Evolutionary conservation across 805 yeast species (phyloP).

Genomic region (Pichia phayaonensis): DNA sequence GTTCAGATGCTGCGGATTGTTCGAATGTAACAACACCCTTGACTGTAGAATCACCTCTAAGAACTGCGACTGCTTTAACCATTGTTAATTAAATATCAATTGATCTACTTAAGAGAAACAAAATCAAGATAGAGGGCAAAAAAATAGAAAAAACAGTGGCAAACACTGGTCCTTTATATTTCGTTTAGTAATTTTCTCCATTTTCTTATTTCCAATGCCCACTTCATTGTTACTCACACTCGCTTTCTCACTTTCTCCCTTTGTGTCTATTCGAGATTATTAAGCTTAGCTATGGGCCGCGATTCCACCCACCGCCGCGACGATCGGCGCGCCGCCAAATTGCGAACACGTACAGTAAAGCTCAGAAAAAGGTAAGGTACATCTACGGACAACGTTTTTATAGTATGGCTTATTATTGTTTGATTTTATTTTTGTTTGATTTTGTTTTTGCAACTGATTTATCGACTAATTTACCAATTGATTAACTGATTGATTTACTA

Average conservation of each 20-base stretch:
- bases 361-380: no score
- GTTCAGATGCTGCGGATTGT: slow-evolving; percentile 70
- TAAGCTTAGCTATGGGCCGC: not conserved
- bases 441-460: no score
- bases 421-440: no score
- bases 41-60: slow-evolving; percentile 91
- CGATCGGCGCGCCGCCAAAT: no score
- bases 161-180: not conserved
- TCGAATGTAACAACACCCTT: slow-evolving; percentile 82
- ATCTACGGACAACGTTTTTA: no score
- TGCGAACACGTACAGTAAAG: not conserved
- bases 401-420: no score
- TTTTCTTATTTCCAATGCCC: no score
- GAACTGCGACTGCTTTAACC: slow-evolving; percentile 66
- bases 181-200: not conserved
- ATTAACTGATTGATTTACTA: not conserved
- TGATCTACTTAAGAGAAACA: not conserved
- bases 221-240: no score
- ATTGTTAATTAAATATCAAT: not conserved
- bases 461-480: no score
- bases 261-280: not conserved
- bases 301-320: no score
- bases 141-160: not conserved
- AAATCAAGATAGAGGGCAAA: not conserved
- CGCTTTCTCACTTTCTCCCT: no score